A percentile compares a stretch with the other conserved stretches of the same genome.
phyloP scores from a whole-genome alignment of 345 rosid genomes.

The Salix exigua region DNA sequence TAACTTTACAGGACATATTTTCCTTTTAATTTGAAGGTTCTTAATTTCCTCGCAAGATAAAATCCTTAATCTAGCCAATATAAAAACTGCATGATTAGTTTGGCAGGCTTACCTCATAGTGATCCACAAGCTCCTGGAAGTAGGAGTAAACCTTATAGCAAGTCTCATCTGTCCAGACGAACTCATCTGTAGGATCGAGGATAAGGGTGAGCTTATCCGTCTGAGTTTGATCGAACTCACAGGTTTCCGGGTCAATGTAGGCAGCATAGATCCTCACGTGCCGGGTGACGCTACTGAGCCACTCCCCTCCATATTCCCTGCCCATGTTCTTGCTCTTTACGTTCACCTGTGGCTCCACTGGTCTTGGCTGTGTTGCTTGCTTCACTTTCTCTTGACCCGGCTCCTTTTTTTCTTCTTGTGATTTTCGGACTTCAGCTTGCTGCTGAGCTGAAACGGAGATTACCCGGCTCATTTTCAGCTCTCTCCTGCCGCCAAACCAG shows the following conservation, averaged over 20 bases:
- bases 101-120: slow-evolving; percentile 60
- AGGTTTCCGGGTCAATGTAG: slow-evolving; percentile 29
- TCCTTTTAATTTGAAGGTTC: neutral
- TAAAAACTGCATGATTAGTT: neutral
- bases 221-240: slow-evolving; percentile 35
- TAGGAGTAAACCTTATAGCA: slow-evolving; percentile 60
- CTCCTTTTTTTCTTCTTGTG: slow-evolving; percentile 15
- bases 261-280: slow-evolving; percentile 33
- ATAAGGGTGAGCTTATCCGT: slow-evolving; percentile 83
- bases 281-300: slow-evolving; percentile 31
- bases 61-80: neutral
- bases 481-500: slow-evolving; percentile 24
- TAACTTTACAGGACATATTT: neutral
- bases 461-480: slow-evolving; percentile 10
- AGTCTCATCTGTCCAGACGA: slow-evolving; percentile 72
- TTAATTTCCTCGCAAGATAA: neutral
- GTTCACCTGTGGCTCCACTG: slow-evolving; percentile 72
- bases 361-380: slow-evolving; percentile 54
- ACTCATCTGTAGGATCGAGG: slow-evolving; percentile 83
- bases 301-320: slow-evolving; percentile 55
- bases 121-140: slow-evolving; percentile 95
- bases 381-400: slow-evolving; percentile 9
- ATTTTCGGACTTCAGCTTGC: slow-evolving; percentile 39
- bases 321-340: slow-evolving; percentile 74
- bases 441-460: slow-evolving; percentile 42